phyloP scores from a whole-genome alignment of 1,284 basidiomycete species.

The Ustilago vetiveriae region DNA sequence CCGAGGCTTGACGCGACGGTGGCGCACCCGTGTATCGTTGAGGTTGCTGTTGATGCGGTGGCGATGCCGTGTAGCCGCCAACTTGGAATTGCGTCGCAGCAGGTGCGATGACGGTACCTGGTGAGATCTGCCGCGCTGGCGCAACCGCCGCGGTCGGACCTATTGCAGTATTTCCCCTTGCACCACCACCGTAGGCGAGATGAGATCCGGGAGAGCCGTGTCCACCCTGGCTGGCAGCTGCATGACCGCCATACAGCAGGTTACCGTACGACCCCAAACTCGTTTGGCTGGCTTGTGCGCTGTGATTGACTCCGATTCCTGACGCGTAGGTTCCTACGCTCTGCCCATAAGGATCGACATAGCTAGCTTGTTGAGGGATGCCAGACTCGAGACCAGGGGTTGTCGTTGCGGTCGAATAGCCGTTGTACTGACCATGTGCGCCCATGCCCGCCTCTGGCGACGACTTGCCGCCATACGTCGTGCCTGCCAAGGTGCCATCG shows the following conservation, averaged over 20 bases:
- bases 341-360: conserved; percentile 35
- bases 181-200: conserved; percentile 7
- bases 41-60: conserved; percentile 21
- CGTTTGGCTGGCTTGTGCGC: conserved; percentile 37
- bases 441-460: conserved; percentile 32
- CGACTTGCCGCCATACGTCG: conserved; percentile 32
- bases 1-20: conserved; percentile 28
- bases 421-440: conserved; percentile 19
- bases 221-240: conserved; percentile 2
- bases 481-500: conserved; percentile 39
- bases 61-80: conserved; percentile 24
- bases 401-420: conserved; percentile 17
- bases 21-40: conserved; percentile 23
- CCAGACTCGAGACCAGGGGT: conserved; percentile 21
- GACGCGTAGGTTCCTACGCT: conserved; percentile 17
- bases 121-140: conserved; percentile 36
- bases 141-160: conserved; percentile 13
- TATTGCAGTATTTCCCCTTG: neutral
- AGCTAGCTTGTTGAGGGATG: conserved; percentile 23
- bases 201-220: conserved; percentile 18
- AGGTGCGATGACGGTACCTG: conserved; percentile 33
- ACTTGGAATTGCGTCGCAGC: conserved; percentile 16
- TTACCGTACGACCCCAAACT: conserved; percentile 48
- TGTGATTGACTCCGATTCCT: conserved; percentile 24
- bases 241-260: conserved; percentile 30